Conservation (phyloP, 2,329 filamentous ascomycete genomes). For the Epichloe coenophiala region DNA sequence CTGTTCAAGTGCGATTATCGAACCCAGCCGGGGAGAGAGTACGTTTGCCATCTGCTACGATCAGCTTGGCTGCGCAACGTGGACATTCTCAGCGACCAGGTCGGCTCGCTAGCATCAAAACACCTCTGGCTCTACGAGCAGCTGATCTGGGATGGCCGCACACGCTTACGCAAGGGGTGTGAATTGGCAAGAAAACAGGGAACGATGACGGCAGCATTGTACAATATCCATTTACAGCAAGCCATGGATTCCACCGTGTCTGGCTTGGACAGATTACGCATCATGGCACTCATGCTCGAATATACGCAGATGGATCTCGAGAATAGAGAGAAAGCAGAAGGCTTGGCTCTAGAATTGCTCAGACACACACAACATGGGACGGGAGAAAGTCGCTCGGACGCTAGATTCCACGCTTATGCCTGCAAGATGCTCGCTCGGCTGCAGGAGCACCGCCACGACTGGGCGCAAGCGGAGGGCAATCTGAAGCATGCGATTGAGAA, state of each 20-base stretch:
- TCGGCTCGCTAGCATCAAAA: conserved; percentile 15
- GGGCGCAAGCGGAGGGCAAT: conserved; percentile 20
- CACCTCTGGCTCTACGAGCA: conserved; percentile 26
- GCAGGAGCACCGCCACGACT: conserved; percentile 19
- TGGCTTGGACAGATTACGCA: conserved; percentile 15
- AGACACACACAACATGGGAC: conserved; percentile 12
- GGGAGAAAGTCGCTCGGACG: conserved; percentile 14
- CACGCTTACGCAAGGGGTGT: conserved; percentile 19
- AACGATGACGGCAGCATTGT: conserved; percentile 19
- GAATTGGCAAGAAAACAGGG: conserved; percentile 15
- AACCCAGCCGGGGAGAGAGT: conserved; percentile 18
- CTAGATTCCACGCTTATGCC: conserved; percentile 25
- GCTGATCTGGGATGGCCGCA: conserved; percentile 25
- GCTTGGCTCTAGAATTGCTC: conserved; percentile 17
- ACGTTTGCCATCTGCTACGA: conserved; percentile 20
- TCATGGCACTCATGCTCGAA: conserved; percentile 21
- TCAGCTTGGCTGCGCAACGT: conserved; percentile 25
- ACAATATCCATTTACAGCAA: conserved; percentile 11
- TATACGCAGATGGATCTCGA: conserved; percentile 26
- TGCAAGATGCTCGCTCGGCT: conserved; percentile 24
- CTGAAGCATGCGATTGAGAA: conserved; percentile 19
- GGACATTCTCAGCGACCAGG: conserved; percentile 18
- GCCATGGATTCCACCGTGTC: conserved; percentile 4
- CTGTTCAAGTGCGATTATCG: conserved; percentile 18
- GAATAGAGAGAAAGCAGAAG: conserved; percentile 18